phyloP scores from a whole-genome alignment of 2,329 filamentous ascomycete genomes.

The Talaromyces sp. region DNA sequence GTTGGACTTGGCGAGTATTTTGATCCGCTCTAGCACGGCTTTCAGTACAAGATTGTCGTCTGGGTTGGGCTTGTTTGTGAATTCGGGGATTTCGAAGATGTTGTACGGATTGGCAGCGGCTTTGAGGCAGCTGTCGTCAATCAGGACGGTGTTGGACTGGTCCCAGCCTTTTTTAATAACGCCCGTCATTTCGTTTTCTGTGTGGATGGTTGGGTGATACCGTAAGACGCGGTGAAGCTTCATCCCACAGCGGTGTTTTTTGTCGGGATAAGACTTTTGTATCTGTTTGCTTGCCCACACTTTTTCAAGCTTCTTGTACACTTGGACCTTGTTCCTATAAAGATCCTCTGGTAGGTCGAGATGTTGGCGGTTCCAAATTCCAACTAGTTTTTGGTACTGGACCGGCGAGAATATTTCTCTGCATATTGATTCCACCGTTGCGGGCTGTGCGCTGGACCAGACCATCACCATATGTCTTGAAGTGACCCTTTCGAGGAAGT shows the following conservation, averaged over 20 bases:
- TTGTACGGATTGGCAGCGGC: slow-evolving; percentile 79
- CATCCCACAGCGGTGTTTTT: slow-evolving; percentile 11
- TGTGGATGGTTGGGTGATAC: background rate
- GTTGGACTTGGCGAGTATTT: slow-evolving; percentile 44
- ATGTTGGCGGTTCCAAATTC: slow-evolving; percentile 71
- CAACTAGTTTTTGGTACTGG: slow-evolving; percentile 55
- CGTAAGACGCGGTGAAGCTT: background rate
- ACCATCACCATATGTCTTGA: slow-evolving; percentile 73
- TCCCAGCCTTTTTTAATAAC: slow-evolving; percentile 53
- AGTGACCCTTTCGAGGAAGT: slow-evolving; percentile 71
- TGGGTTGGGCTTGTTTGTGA: slow-evolving; percentile 43
- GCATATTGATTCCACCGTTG: slow-evolving; percentile 61
- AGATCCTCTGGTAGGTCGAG: slow-evolving; percentile 62
- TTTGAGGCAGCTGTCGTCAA: slow-evolving; percentile 82
- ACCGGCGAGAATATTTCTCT: slow-evolving; percentile 54
- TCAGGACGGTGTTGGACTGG: slow-evolving; percentile 80
- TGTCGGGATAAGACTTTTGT: slow-evolving; percentile 36
- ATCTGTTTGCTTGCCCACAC: slow-evolving; percentile 59
- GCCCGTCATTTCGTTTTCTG: slow-evolving; percentile 22
- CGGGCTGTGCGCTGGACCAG: slow-evolving; percentile 78
- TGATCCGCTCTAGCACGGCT: slow-evolving; percentile 49
- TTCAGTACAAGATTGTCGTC: slow-evolving; percentile 41
- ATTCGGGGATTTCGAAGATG: slow-evolving; percentile 74
- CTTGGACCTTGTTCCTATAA: slow-evolving; percentile 68
- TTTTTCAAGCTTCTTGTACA: slow-evolving; percentile 76